Conservation (phyloP, 1,139 yeast species). For the Kluyveromyces marxianus region DNA sequence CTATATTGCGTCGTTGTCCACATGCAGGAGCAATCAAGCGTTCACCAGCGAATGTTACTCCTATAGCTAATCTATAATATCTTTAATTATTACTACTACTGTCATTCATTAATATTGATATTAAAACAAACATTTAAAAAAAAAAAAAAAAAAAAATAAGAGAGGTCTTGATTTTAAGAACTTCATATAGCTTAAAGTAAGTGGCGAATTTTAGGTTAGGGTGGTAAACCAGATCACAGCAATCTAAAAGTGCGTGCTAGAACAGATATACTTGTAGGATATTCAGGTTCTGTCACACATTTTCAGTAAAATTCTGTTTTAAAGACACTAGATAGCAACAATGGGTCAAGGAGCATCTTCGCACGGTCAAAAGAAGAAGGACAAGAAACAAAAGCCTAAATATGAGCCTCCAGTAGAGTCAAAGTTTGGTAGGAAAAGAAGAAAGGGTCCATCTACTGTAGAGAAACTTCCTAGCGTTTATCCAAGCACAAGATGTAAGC, state of each 20-base stretch:
- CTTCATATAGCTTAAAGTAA: neutral
- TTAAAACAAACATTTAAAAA: neutral
- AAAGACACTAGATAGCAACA: neutral
- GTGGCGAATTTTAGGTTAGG: neutral
- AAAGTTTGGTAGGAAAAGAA: constrained; percentile 72
- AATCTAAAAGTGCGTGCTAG: too few relatives aligned
- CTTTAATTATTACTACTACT: too few relatives aligned
- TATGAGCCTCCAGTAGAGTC: constrained; percentile 98
- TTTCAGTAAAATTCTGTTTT: neutral
- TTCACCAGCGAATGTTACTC: too few relatives aligned
- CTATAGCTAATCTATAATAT: too few relatives aligned
- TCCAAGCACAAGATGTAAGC: constrained; percentile 90
- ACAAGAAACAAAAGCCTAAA: constrained; percentile 80
- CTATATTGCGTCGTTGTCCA: too few relatives aligned
- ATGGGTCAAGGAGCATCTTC: constrained; percentile 82
- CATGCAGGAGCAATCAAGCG: too few relatives aligned
- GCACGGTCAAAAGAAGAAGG: constrained; percentile 61
- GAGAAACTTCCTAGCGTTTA: constrained; percentile 78
- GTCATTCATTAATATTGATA: neutral
- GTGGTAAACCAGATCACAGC: neutral
- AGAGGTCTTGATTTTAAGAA: neutral
- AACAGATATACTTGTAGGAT: too few relatives aligned
- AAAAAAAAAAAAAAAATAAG: neutral
- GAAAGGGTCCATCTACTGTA: constrained; percentile 89
- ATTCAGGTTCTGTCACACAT: neutral